Evolutionary conservation across 805 yeast species (phyloP), one percentile per base, ranked within the genome.

Genomic region (Suhomyces pyralidae): DNA sequence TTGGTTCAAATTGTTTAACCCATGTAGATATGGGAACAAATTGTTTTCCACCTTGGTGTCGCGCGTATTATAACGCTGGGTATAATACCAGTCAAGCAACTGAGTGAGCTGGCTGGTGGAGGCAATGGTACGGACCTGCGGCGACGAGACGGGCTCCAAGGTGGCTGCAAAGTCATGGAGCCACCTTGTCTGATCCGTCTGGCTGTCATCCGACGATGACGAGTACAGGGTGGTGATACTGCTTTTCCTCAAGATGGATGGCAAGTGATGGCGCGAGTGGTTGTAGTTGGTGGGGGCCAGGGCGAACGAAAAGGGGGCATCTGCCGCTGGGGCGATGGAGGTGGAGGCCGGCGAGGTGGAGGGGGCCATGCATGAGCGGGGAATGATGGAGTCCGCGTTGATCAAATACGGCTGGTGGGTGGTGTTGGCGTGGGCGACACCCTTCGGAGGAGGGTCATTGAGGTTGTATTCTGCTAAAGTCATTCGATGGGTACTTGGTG

Each of bases 1-100:
- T 50, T 68, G 76, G 48, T 58, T 55, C 10, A 56, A 40, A 43
- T 58, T 61, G 45, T 58, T 58, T 34, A 70, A 56, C 1, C 74
- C 75, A 56, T 71, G 74, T 44, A 72, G 61, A 53, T 65, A 71
- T 2, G 77, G 77, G 51, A 72, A 71, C 57, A 71, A 51, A 7
- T 24, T n/a, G 9, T 40, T 28, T 28, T 30, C 19, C 20, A 40
- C 22, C 40, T 32, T 10, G 36, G 30, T 15, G 19, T 46, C 26
- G n/a, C 10, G 8, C 15, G 5, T 30, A 19, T 17, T n/a, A 25
- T 50, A 52, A 17, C 59, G 34, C 2, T 40, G 30, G 8, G 25
- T 30, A 38, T 56, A 56, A 43, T 56, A 56, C 46, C 45, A 52
- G 22, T 56, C 42, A 17, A 54, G 38, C 45, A 56, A 49, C 5